Base-by-base conservation (phyloP, 208 protist species). In the Jaenimonas drosophilae region DNA sequence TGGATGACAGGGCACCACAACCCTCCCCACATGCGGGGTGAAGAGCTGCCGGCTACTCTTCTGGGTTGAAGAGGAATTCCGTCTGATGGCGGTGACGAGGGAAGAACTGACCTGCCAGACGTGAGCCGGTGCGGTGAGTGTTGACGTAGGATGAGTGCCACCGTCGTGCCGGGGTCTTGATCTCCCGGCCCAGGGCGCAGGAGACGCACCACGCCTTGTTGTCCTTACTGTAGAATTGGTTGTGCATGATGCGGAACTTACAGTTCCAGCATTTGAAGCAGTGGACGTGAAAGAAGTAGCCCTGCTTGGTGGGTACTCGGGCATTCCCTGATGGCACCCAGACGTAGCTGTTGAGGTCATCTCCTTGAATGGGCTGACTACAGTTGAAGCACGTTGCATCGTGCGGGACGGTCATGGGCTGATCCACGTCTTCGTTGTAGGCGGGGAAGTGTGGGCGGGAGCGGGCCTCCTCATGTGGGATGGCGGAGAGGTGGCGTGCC, bases 241-340 rank as follows among this genome's bases (percentile, higher is more conserved):
- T 94, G 70, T 94, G 80, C 28, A 87, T 74, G 19, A 94, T 73
- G 25, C 85, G 70, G 45, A 76, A 70, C 59, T 83, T 84, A 60
- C 85, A 94, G 40, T 76, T 64, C 67, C 70, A 79, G 46, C 85
- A 94, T 59, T 94, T 94, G 70, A 94, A 94, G 70, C 85, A 94
- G 30, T 65, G 59, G 45, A 86, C 75, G 56, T 94, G 85, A 51
- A 94, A 94, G 43, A 94, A 89, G 64, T 94, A 94, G 27, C 85
- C 85, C 59, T 88, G 70, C 54, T 34, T 41, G 7, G 85, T 94
- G 26, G 85, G 85, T 34, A 83, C 67, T 3, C 75, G 66, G 2
- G 85, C 85, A 58, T 94, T 90, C 19, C 85, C 85, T 2, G 85
- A 59, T 0, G 85, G 85, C 9, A 94, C 71, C 81, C 85, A 94